A percentile compares a stretch with the other conserved stretches of the same genome.
Evolutionary conservation across 306 rosid species (phyloP).

Genomic region (Prunus fruticosa): DNA sequence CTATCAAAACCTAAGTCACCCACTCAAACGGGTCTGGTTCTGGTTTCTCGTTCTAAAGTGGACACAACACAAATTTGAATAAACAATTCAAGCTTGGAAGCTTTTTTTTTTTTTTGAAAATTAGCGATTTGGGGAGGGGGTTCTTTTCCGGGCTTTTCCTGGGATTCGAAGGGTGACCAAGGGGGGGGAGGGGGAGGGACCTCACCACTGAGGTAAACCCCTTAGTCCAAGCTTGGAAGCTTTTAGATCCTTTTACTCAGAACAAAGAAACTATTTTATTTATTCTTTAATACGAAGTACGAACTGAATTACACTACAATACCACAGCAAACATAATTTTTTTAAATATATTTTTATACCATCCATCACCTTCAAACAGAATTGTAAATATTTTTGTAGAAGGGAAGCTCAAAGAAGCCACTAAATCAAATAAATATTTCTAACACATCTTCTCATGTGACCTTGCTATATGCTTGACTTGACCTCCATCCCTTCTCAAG

Average conservation of each 20-base stretch:
- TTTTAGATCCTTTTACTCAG: not conserved
- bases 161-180: no score
- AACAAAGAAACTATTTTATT: not conserved
- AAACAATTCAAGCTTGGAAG: no score
- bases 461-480: slow-evolving; percentile 49
- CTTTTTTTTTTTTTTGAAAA: no score
- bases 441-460: slow-evolving; percentile 54
- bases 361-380: slow-evolving; percentile 56
- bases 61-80: no score
- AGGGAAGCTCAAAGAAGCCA: slow-evolving; percentile 46
- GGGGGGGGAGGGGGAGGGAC: no score
- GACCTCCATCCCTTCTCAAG: slow-evolving; percentile 58
- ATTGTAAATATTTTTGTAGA: slow-evolving; percentile 30
- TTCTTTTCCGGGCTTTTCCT: no score
- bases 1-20: not conserved
- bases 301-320: not conserved
- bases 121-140: no score
- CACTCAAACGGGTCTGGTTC: not conserved
- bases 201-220: no score
- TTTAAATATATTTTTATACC: not conserved
- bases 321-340: not conserved
- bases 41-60: no score
- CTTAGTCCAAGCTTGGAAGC: no score
- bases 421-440: not conserved
- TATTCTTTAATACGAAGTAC: not conserved